These are phyloP conservation scores for Climacium dendroides DNA, from an alignment of 225 moss, liverwort and hornwort species.

Conservation along the genomic window DNA sequence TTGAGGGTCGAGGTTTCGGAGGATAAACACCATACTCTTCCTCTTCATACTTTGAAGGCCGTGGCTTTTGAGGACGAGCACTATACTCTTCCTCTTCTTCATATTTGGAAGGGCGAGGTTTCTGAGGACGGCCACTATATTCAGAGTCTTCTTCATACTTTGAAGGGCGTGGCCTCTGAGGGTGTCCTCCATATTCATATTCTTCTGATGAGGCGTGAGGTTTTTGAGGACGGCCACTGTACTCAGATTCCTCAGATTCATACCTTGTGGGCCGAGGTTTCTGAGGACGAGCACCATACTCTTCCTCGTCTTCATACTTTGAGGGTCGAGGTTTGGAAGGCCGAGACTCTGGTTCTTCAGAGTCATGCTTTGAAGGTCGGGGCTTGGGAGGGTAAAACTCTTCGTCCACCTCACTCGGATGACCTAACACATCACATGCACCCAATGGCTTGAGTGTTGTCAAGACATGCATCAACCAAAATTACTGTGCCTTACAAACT, in stretches of 20 bases:
- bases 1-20: not conserved
- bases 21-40: not conserved
- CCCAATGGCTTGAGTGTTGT: not conserved
- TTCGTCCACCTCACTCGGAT: not conserved
- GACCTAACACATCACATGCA: not conserved
- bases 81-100: not conserved
- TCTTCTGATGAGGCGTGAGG: not conserved
- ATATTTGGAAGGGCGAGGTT: not conserved
- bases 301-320: constrained; percentile 1
- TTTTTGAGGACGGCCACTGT: not conserved
- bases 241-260: constrained; percentile 2
- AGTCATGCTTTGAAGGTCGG: constrained; percentile 4
- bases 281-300: not conserved
- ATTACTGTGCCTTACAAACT: not conserved
- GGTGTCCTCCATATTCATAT: not conserved
- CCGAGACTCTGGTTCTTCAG: not conserved
- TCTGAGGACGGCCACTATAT: not conserved
- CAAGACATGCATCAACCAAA: not conserved
- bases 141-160: not conserved
- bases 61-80: not conserved
- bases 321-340: not conserved
- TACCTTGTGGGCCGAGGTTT: not conserved
- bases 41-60: not conserved
- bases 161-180: not conserved
- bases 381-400: constrained; percentile 9